Percentiles rank a stretch among this genome's conserved stretches.
Conservation (phyloP, 306 rosid genomes). For the Prunus armeniaca region DNA sequence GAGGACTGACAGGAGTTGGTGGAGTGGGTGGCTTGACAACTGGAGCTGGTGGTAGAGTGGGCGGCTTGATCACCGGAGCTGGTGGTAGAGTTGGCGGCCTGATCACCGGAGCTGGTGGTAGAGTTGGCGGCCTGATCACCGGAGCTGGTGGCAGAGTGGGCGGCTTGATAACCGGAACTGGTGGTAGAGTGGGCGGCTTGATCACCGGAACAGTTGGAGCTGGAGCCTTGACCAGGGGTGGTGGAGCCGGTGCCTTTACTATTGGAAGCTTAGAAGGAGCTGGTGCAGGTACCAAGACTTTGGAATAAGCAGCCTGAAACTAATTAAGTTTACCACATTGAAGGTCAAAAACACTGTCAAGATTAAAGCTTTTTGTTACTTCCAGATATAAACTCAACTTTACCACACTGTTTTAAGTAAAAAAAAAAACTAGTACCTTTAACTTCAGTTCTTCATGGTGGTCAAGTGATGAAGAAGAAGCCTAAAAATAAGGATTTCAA, state of each 20-base stretch:
- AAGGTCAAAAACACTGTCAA: not conserved
- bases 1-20: not conserved
- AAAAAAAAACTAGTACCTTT: conserved; percentile 16
- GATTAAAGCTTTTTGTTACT: not conserved
- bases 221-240: conserved; percentile 17
- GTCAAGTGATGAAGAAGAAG: conserved; percentile 20
- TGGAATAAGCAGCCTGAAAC: conserved; percentile 35
- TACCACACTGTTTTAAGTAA: not conserved
- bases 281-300: conserved; percentile 10
- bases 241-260: not conserved
- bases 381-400: not conserved
- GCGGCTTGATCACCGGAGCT: conserved; percentile 14
- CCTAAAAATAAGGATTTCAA: conserved; percentile 21
- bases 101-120: conserved; percentile 17
- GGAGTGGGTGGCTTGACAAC: conserved; percentile 14
- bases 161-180: conserved; percentile 28
- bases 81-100: conserved; percentile 25
- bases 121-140: conserved; percentile 14
- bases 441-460: conserved; percentile 33
- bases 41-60: conserved; percentile 16
- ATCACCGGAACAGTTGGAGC: not conserved
- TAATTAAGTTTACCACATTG: not conserved
- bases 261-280: no score
- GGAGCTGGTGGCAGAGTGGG: conserved; percentile 20
- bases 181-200: conserved; percentile 34